These are phyloP conservation scores for Nemania diffusa DNA, from an alignment of 2,329 filamentous ascomycete species.

Conservation along the genomic window DNA sequence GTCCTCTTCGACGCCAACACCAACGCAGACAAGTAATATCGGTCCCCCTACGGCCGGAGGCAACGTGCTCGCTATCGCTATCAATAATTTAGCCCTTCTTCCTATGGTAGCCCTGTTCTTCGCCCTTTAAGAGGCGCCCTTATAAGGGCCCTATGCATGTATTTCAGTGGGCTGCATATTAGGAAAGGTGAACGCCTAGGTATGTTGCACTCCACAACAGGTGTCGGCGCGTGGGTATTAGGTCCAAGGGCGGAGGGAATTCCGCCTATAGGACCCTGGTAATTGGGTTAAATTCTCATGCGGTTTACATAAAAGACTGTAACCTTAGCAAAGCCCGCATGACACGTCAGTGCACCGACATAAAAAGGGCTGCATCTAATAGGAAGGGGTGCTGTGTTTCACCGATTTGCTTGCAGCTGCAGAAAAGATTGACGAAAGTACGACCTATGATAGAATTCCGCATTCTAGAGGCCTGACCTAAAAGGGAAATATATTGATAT, in stretches of 20 bases:
- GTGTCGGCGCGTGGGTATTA: slow-evolving; percentile 13
- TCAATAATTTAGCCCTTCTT: slow-evolving; percentile 40
- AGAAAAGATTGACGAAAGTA: slow-evolving; percentile 17
- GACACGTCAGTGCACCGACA: not conserved
- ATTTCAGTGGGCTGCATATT: not conserved
- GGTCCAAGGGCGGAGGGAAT: slow-evolving; percentile 7
- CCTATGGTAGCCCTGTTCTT: slow-evolving; percentile 40
- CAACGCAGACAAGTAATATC: no score
- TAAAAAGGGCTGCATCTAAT: slow-evolving; percentile 15
- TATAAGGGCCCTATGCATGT: not conserved
- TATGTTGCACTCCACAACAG: slow-evolving; percentile 9
- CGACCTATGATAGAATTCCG: slow-evolving; percentile 1
- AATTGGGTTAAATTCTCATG: slow-evolving; percentile 12
- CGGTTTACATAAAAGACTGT: slow-evolving; percentile 21
- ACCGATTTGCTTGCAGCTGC: slow-evolving; percentile 12
- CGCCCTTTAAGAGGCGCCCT: slow-evolving; percentile 32
- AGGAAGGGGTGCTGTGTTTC: slow-evolving; percentile 19
- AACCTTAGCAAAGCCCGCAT: slow-evolving; percentile 13
- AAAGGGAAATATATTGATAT: slow-evolving; percentile 12
- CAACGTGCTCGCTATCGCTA: slow-evolving; percentile 21
- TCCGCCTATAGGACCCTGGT: slow-evolving; percentile 4
- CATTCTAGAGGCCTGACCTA: slow-evolving; percentile 9
- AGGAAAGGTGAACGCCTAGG: slow-evolving; percentile 4
- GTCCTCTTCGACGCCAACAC: slow-evolving; percentile 9
- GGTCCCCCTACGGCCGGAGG: slow-evolving; percentile 18